Base-by-base conservation (phyloP, 495 filamentous ascomycete species). In the Penicillium riverlandense region DNA sequence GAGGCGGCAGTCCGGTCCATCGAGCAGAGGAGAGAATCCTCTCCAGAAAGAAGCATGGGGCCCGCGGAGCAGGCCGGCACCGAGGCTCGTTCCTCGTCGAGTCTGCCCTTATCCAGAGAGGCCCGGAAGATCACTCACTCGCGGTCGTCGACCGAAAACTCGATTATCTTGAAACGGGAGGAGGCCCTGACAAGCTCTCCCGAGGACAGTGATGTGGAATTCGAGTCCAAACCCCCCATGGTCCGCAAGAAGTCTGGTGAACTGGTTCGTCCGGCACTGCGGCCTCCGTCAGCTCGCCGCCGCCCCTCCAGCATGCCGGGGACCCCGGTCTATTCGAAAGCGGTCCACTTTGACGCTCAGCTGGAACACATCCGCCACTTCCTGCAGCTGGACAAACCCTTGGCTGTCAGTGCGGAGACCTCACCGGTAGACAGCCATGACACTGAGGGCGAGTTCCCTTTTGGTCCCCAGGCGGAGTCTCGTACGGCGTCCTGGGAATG, bases 221-320 rank as follows among this genome's bases (percentile, higher is more conserved):
- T 71, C 49, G 49, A 66, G 50, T 61, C 63, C 34, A 90, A 87
- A 65, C 89, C 89, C 14, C 80, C 80, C 14, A 88, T 97, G 82
- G 82, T 98, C 41, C 82, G 92, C 44, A 98, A 98, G 74, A 98
- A 98, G 75, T 97, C 92, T 33, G 92, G 92, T 16, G 92, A 98
- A 63, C 76, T 97, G 40, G 92, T 98, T 40, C 83, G 91, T 50
- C 95, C 92, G 6, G 95, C 92, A 1, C 74, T 98, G 34, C 83
- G 91, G 39, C 81, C 84, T 22, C 65, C 86, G 6, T 85, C 83
- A 3, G 49, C 62, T 37, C 76, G 80, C 38, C 77, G 88, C 47
- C 82, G 94, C 35, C 90, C 90, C 1, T 95, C 86, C 0, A 96
- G 91, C 64, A 94, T 97, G 89, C 92, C 92, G 7, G 94, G 94